Percentiles rank a stretch among this genome's conserved stretches.
Evolutionary conservation across 2,329 filamentous ascomycete genomes (phyloP).

Genomic region (Westerdykella ornata): DNA sequence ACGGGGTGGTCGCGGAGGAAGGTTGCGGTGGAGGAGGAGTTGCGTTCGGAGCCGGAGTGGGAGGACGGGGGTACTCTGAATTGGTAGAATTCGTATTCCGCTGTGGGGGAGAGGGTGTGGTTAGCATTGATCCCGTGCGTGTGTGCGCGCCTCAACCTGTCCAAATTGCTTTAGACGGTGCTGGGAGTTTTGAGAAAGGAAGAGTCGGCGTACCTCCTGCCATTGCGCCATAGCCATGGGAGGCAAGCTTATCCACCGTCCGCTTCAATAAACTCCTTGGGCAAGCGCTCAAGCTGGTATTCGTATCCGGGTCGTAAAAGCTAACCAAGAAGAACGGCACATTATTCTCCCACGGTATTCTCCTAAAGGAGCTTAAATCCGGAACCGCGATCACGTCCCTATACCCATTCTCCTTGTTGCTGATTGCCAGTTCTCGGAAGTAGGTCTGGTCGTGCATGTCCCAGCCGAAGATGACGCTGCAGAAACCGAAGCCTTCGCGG

Average conservation of each 20-base stretch:
- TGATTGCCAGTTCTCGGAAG: constrained; percentile 74
- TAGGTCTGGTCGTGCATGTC: constrained; percentile 96
- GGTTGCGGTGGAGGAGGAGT: constrained; percentile 62
- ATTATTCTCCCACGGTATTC: constrained; percentile 86
- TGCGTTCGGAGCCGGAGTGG: constrained; percentile 47
- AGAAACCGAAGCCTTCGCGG: constrained; percentile 81
- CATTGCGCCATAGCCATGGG: constrained; percentile 72
- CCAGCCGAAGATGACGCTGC: constrained; percentile 91
- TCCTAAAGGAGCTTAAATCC: constrained; percentile 68
- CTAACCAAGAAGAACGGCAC: constrained; percentile 78
- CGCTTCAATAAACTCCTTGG: constrained; percentile 68
- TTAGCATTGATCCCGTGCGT: constrained; percentile 17
- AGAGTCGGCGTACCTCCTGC: constrained; percentile 64
- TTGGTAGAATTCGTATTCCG: constrained; percentile 93
- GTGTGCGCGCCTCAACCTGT: constrained; percentile 7
- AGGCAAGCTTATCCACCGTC: constrained; percentile 59
- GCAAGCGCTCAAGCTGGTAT: constrained; percentile 65
- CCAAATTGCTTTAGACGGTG: constrained; percentile 2
- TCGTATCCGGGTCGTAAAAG: constrained; percentile 76
- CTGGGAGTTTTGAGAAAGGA: neutral
- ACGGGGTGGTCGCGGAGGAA: constrained; percentile 70
- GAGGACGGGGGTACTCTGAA: constrained; percentile 62
- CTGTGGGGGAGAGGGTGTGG: constrained; percentile 41
- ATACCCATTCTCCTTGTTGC: constrained; percentile 87
- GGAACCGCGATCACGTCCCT: constrained; percentile 76